These are phyloP conservation scores for Chaetomium sp. DNA, from an alignment of 2,329 filamentous ascomycete species.

Conservation along the genomic window DNA sequence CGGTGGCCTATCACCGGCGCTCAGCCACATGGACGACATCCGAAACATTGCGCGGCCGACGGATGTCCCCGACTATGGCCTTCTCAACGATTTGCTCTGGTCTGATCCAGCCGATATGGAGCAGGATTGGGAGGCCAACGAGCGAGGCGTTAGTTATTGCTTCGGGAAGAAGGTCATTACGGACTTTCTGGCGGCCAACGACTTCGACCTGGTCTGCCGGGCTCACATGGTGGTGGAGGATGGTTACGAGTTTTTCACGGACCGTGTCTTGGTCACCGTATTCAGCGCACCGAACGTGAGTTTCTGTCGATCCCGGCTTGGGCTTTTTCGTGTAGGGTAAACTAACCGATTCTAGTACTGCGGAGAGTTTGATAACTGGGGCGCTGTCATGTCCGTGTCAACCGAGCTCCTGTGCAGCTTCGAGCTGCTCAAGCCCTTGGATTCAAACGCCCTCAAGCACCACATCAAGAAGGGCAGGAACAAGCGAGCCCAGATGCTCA, in stretches of 20 bases:
- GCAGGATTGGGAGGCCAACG: conserved; percentile 95
- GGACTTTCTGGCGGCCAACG: conserved; percentile 87
- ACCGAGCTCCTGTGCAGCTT: conserved; percentile 92
- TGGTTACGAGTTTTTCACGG: conserved; percentile 97
- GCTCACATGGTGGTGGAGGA: conserved; percentile 99
- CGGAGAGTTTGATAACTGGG: conserved; percentile 98
- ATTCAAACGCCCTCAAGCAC: conserved; percentile 92
- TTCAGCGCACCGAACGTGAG: conserved; percentile 96
- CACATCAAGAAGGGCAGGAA: conserved; percentile 98
- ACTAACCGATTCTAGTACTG: conserved; percentile 63
- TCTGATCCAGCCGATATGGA: conserved; percentile 98
- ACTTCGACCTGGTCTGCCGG: conserved; percentile 94
- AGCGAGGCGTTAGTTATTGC: conserved; percentile 94
- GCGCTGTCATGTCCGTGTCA: conserved; percentile 96
- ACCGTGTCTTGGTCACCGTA: conserved; percentile 89
- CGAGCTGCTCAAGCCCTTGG: conserved; percentile 89
- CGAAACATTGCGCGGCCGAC: conserved; percentile 91
- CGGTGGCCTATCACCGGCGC: conserved; percentile 82
- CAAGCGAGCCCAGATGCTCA: conserved; percentile 89
- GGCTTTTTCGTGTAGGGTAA: not conserved
- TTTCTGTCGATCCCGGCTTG: conserved; percentile 20
- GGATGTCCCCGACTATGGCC: conserved; percentile 92
- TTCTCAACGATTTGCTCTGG: conserved; percentile 94
- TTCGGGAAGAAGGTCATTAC: conserved; percentile 98
- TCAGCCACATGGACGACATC: conserved; percentile 98